Evolutionary conservation across 768 basidiomycete genomes (phyloP).

Genomic region (Lactarius hengduanensis): DNA sequence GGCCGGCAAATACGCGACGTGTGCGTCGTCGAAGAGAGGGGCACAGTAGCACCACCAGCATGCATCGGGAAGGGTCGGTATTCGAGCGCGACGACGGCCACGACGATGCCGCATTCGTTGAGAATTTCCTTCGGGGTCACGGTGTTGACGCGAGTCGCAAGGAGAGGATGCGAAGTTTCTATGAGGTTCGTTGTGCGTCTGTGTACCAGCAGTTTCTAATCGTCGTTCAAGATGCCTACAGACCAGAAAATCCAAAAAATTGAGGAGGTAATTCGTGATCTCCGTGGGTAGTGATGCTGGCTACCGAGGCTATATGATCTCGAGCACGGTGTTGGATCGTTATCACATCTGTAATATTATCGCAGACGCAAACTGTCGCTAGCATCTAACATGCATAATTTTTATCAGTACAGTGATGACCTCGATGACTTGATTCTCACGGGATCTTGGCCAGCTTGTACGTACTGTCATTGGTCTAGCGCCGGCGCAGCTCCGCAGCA

Average conservation of each 20-base stretch:
- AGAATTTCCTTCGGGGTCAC: constrained; percentile 44
- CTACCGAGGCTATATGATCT: constrained; percentile 1
- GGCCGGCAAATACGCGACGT: constrained; percentile 3
- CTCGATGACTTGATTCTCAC: constrained; percentile 23
- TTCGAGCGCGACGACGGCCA: constrained; percentile 15
- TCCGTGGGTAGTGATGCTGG: constrained; percentile 33
- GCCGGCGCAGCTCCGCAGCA: background rate
- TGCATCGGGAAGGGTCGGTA: constrained; percentile 13
- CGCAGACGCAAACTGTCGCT: background rate
- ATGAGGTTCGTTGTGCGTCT: constrained; percentile 40
- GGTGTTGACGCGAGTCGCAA: constrained; percentile 42
- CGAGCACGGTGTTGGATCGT: constrained; percentile 3
- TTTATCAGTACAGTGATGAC: background rate
- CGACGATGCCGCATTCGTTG: constrained; percentile 43
- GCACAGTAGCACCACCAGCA: constrained; percentile 25
- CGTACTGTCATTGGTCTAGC: no score
- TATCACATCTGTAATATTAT: constrained; percentile 7
- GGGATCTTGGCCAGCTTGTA: background rate
- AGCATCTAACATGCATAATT: background rate
- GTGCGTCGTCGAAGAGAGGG: constrained; percentile 14
- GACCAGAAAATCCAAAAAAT: constrained; percentile 54
- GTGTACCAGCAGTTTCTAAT: background rate
- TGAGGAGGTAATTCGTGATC: constrained; percentile 45
- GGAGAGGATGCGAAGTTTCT: constrained; percentile 50
- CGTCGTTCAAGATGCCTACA: constrained; percentile 47